Evolutionary conservation across 202 grass and related monocot genomes (phyloP).

Genomic region (Panicum hallii): DNA sequence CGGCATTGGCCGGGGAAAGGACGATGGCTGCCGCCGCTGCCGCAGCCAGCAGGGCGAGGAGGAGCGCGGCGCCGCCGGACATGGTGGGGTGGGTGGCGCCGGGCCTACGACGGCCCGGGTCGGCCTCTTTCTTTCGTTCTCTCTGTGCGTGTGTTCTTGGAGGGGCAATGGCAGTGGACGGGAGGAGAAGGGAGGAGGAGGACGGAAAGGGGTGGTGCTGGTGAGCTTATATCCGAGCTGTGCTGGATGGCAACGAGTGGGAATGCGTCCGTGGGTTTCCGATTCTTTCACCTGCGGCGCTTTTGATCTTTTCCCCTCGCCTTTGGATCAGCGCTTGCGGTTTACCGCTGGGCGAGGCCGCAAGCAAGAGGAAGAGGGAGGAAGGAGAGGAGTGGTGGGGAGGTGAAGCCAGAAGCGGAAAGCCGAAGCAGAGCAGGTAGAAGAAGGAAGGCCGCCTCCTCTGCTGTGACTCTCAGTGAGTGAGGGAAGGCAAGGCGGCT

Average conservation of each 20-base stretch:
- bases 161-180: slow-evolving; percentile 12
- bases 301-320: slow-evolving; percentile 32
- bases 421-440: slow-evolving; percentile 42
- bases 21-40: neutral
- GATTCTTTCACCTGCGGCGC: slow-evolving; percentile 47
- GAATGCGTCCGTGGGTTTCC: slow-evolving; percentile 38
- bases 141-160: neutral
- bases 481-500: neutral
- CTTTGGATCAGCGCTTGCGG: neutral
- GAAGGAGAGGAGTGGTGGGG: neutral
- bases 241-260: slow-evolving; percentile 27
- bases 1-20: slow-evolving; percentile 50
- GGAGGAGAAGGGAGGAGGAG: slow-evolving; percentile 14
- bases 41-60: slow-evolving; percentile 24
- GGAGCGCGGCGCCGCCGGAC: slow-evolving; percentile 36
- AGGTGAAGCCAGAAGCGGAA: slow-evolving; percentile 39
- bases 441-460: neutral
- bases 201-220: slow-evolving; percentile 29
- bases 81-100: slow-evolving; percentile 30
- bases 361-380: neutral
- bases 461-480: neutral
- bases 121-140: neutral
- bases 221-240: slow-evolving; percentile 47
- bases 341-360: neutral
- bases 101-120: neutral